Conservation (phyloP, 2,329 filamentous ascomycete genomes). For the Phaeoacremonium minimum region DNA sequence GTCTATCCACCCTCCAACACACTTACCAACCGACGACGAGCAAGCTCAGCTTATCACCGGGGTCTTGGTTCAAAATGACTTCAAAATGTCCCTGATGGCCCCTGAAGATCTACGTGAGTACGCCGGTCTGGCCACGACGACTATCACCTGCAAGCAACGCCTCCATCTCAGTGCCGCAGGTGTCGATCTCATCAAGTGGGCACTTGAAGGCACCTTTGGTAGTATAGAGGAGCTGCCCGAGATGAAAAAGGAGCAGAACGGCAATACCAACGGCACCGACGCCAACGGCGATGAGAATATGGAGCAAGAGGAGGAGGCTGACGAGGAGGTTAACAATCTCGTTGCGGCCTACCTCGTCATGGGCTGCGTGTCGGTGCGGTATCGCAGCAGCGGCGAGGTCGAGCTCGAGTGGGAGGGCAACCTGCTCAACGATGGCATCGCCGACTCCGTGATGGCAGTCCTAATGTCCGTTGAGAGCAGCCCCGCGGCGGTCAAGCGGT, state of each 20-base stretch:
- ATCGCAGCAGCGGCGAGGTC: constrained; percentile 71
- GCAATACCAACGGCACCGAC: constrained; percentile 25
- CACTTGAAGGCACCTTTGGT: constrained; percentile 89
- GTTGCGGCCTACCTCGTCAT: constrained; percentile 68
- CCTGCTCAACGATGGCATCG: constrained; percentile 94
- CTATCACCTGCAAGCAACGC: constrained; percentile 87
- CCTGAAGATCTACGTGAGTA: constrained; percentile 95
- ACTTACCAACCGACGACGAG: constrained; percentile 21
- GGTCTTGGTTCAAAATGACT: constrained; percentile 94
- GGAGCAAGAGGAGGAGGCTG: constrained; percentile 48
- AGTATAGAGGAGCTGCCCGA: constrained; percentile 68
- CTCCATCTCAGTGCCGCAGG: constrained; percentile 84
- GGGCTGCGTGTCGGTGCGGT: constrained; percentile 83
- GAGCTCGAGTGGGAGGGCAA: constrained; percentile 98
- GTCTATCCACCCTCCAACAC: constrained; percentile 65
- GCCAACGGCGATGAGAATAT: constrained; percentile 20
- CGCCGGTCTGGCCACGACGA: constrained; percentile 93
- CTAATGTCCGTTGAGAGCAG: constrained; percentile 89
- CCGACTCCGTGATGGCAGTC: constrained; percentile 93
- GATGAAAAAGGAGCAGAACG: constrained; percentile 35
- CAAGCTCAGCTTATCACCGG: constrained; percentile 66
- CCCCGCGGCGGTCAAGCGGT: constrained; percentile 89
- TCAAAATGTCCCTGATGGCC: constrained; percentile 95
- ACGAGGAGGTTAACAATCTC: constrained; percentile 58
- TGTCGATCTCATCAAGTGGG: constrained; percentile 89